Percentiles rank a stretch among this genome's conserved stretches.
Conservation (phyloP, 768 basidiomycete genomes). For the Hemileccinum rubropunctum region DNA sequence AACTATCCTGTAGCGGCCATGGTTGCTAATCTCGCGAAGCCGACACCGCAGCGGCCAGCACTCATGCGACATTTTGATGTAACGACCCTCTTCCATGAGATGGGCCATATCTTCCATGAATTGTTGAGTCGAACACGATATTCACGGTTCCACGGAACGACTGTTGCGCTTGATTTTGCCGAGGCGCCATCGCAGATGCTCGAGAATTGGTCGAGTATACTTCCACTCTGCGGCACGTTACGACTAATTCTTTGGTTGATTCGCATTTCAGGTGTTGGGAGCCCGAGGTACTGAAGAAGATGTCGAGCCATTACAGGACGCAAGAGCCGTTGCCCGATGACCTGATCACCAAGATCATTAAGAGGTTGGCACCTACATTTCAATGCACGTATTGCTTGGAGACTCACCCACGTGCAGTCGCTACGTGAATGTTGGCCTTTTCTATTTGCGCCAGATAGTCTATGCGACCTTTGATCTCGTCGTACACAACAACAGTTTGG, state of each 20-base stretch:
- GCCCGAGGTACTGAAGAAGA: slow-evolving; percentile 65
- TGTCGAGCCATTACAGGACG: slow-evolving; percentile 79
- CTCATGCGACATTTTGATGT: slow-evolving; percentile 84
- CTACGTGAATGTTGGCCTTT: slow-evolving; percentile 80
- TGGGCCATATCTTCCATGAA: slow-evolving; percentile 74
- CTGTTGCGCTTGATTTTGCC: slow-evolving; percentile 77
- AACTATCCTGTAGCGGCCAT: slow-evolving; percentile 77
- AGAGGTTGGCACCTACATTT: slow-evolving; percentile 50
- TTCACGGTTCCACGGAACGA: slow-evolving; percentile 81
- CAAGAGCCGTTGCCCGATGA: slow-evolving; percentile 67
- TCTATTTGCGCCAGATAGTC: slow-evolving; percentile 69
- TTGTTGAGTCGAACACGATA: slow-evolving; percentile 69
- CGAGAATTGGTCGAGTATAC: slow-evolving; percentile 67
- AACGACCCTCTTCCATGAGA: slow-evolving; percentile 90
- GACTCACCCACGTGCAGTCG: slow-evolving; percentile 37
- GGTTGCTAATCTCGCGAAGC: slow-evolving; percentile 90
- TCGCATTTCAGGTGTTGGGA: slow-evolving; percentile 66
- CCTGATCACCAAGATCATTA: slow-evolving; percentile 71
- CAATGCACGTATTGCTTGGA: background rate
- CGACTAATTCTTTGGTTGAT: background rate
- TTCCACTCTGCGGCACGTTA: background rate
- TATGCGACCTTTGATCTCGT: slow-evolving; percentile 45
- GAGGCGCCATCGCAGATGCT: slow-evolving; percentile 94
- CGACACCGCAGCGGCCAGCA: slow-evolving; percentile 78
- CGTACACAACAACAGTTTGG: slow-evolving; percentile 39